Base-by-base conservation (phyloP, 1,284 basidiomycete species). In the Pseudozyma sp. region DNA sequence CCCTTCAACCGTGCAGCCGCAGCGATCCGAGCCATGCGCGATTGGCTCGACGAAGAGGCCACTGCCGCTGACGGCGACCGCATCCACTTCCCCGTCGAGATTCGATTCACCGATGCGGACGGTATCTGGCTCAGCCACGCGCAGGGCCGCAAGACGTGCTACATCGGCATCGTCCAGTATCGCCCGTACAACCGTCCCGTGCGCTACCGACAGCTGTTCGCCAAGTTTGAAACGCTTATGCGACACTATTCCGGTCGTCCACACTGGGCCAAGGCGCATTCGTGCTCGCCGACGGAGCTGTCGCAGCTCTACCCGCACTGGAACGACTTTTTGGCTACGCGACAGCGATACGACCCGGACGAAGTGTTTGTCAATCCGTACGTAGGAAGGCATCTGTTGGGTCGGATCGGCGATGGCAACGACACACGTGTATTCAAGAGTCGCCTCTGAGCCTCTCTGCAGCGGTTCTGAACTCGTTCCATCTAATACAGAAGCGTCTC, bases 181-280 rank as follows among this genome's bases (percentile, higher is more conserved):
- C 93, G 95, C 75, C 96, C 96, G 1, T 99, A 96, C 84, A 92
- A 92, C 31, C 88, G 91, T 57, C 90, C 91, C 37, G 91, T 95
- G n/a, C 91, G 92, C 31, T 98, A 97, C 86, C 89, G 90, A 66
- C 86, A 87, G 60, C 88, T 95, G 63, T 97, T 98, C 85, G 86
- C 87, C 51, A 88, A 87, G 33, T 99, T 95, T 84, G 93, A 96
- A 81, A 81, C 85, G 16, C 91, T 97, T 75, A 85, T 96, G 75
- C 85, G 88, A 35, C 87, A 88, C 40, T 89, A 94, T 85, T 88
- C 88, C 49, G 95, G 94, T 8, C 89, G 93, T 58, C 94, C 96
- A 4, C 96, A 99, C 87, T 99, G 96, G 96, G 97, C 95, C 0
- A 99, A 99, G 86, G 89, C 94, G 24, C 96, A 99, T 84, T 86